Base-by-base conservation (phyloP, 768 basidiomycete species). In the Flagelloscypha sp. region DNA sequence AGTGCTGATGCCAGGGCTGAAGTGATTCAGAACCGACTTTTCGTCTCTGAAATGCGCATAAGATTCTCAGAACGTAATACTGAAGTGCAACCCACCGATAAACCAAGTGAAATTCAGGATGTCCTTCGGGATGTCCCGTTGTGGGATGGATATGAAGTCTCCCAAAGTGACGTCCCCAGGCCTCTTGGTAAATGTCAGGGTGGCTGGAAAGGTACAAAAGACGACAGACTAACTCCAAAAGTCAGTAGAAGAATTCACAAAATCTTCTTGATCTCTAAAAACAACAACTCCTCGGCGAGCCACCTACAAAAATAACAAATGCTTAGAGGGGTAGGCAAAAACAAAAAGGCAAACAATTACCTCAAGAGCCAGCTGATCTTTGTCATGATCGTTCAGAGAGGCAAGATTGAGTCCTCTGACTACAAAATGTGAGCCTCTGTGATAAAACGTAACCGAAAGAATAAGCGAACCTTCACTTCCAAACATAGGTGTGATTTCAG, bases 81-180 rank as follows among this genome's bases (percentile, higher is more conserved):
- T 19, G 11, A 20, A 19, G 40, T 24, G 25, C 11, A 20, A 18
- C 56, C 29, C 43, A 72, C 72, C 66, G 66, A 57, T 89, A 89
- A 3, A 88, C 87, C 16, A 92, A 68, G 54, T 89, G 88, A 33
- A 90, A 53, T 50, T 88, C 74, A 1, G 84, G 84, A 48, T 72
- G 75, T 18, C 67, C 72, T 41, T 68, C 61, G 21, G 88, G 87
- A 49, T 87, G 83, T 0, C 81, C 84, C 8, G 79, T 81, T 3
- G 84, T 84, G 3, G 87, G 86, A 48, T 90, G 87, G 44, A 85
- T 71, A 54, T 89, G 88, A 13, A 87, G 61, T 22, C 80, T 78
- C 43, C 79, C 77, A 46, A 81, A 84, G 57, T 80, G 65, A 16
- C 62, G 61, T 36, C 81, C 81, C 79, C 81, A 86, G n/a, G n/a